phyloP scores from a whole-genome alignment of 2,329 filamentous ascomycete genomes.

The Aspergillus sp. region DNA sequence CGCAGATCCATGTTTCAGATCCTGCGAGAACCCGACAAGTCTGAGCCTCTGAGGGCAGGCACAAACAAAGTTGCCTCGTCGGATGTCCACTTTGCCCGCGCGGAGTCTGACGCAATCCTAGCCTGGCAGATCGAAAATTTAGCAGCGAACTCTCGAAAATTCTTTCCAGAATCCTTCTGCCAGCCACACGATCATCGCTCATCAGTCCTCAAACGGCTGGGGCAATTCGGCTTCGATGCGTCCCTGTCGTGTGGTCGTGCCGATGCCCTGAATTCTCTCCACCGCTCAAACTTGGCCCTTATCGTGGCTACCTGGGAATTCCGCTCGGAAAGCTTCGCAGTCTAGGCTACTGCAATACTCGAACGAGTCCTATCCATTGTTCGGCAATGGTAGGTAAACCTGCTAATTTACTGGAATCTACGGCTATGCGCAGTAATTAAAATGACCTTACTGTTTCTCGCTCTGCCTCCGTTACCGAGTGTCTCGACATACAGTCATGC shows the following conservation, averaged over 20 bases:
- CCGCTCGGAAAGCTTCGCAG: background rate
- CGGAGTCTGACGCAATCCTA: background rate
- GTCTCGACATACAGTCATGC: no score
- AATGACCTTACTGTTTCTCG: no score
- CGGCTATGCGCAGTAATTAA: no score
- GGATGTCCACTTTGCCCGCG: background rate
- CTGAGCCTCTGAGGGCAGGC: no score
- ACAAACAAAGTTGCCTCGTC: constrained; percentile 1
- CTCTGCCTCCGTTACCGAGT: no score
- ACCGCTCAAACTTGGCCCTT: background rate
- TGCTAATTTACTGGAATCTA: no score
- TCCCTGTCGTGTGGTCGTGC: background rate
- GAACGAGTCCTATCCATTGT: no score
- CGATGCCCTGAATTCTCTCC: background rate
- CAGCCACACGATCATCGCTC: background rate
- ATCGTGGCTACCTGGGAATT: background rate
- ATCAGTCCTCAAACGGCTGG: no score
- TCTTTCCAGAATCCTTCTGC: background rate
- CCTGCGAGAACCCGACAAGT: no score
- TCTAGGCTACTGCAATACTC: background rate
- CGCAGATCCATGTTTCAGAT: background rate
- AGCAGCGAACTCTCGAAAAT: background rate
- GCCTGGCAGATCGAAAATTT: background rate
- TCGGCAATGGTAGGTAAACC: no score
- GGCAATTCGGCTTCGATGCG: background rate